A percentile compares a stretch with the other conserved stretches of the same genome.
phyloP scores from a whole-genome alignment of 345 rosid species.

The Limnanthes douglasii region DNA sequence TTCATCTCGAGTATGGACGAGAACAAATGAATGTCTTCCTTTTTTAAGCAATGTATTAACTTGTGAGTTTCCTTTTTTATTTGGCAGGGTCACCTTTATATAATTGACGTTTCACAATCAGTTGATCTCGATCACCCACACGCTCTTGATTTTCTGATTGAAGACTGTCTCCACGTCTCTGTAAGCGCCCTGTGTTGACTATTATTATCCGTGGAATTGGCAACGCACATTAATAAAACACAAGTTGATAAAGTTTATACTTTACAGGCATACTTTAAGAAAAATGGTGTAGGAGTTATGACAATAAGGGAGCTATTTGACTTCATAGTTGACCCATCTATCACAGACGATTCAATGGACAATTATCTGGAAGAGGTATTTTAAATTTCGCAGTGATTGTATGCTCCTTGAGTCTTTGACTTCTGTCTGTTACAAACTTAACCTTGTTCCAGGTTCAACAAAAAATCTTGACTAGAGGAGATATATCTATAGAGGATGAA shows the following conservation, averaged over 20 bases:
- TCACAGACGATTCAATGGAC: slow-evolving; percentile 66
- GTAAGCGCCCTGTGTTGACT: slow-evolving; percentile 25
- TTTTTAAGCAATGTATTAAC: neutral
- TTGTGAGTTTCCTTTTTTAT: slow-evolving; percentile 1
- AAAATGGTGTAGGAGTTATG: slow-evolving; percentile 93
- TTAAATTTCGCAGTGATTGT: too few species aligned
- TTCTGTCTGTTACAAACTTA: too few species aligned
- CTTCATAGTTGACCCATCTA: slow-evolving; percentile 82
- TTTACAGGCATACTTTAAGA: slow-evolving; percentile 77
- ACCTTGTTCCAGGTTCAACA: slow-evolving; percentile 45
- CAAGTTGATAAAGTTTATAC: neutral
- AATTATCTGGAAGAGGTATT: slow-evolving; percentile 78
- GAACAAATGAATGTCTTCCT: neutral
- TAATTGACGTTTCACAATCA: slow-evolving; percentile 88
- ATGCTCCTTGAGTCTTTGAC: too few species aligned
- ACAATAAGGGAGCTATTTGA: slow-evolving; percentile 84
- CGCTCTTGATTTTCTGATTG: slow-evolving; percentile 81
- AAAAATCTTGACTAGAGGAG: slow-evolving; percentile 53
- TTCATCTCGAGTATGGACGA: neutral
- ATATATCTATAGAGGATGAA: slow-evolving; percentile 65
- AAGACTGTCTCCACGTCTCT: slow-evolving; percentile 90
- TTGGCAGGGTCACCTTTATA: slow-evolving; percentile 72
- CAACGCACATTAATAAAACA: too few species aligned
- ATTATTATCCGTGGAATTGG: neutral
- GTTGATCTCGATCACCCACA: slow-evolving; percentile 97